These are phyloP conservation scores for Hypoxylon sp. DNA, from an alignment of 2,329 filamentous ascomycete genomes.

Conservation along the genomic window DNA sequence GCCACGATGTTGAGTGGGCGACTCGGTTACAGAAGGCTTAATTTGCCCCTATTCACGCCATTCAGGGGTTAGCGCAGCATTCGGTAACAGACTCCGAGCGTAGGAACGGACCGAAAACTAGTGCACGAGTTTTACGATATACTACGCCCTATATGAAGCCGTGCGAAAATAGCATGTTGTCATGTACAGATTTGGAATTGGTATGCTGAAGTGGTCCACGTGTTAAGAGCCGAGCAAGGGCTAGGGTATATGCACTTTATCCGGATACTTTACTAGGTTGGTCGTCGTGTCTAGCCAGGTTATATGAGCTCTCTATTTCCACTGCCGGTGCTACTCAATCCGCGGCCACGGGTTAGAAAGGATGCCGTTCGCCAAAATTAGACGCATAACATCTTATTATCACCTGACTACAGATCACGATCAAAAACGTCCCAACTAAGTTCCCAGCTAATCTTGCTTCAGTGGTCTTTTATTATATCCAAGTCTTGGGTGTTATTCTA, in stretches of 20 bases:
- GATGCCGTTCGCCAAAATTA: constrained; percentile 14
- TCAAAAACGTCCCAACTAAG: background rate
- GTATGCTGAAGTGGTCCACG: background rate
- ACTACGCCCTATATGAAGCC: background rate
- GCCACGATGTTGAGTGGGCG: too few relatives aligned
- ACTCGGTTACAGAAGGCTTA: too few relatives aligned
- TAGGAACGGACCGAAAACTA: constrained; percentile 8
- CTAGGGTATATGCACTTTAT: constrained; percentile 16
- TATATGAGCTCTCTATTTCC: constrained; percentile 23
- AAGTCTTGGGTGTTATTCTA: background rate
- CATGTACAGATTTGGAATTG: constrained; percentile 31
- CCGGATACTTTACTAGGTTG: constrained; percentile 18
- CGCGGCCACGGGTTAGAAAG: constrained; percentile 10
- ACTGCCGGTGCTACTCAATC: constrained; percentile 25
- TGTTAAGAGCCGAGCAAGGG: constrained; percentile 7
- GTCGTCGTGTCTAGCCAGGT: constrained; percentile 13
- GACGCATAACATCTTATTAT: constrained; percentile 21
- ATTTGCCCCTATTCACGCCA: too few relatives aligned
- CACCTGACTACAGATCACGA: constrained; percentile 14
- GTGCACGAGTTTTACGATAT: background rate
- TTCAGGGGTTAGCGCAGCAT: too few relatives aligned
- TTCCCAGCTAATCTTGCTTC: background rate
- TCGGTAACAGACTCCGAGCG: background rate
- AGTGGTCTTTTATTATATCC: background rate
- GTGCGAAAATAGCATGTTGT: background rate